Base-by-base conservation (phyloP, 306 rosid species). In the Clitoria ternatea region DNA sequence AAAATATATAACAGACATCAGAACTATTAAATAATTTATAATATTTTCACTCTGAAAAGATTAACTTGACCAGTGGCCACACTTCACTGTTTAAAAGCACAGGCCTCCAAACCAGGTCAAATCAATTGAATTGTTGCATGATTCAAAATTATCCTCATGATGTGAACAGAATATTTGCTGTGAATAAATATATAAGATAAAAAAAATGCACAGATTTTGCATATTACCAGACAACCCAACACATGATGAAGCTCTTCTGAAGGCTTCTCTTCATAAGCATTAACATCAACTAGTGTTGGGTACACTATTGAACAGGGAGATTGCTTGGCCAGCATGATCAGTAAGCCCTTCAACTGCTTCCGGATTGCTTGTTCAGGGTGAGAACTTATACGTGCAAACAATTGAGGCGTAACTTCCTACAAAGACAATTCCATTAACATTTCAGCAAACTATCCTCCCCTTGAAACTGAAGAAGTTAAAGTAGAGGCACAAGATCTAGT, bases 281-380 rank as follows among this genome's bases (percentile, higher is more conserved):
- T 87, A 53, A 85, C 91, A 72, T 92, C 93, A 80, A 90, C 98
- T 22, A 92, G 85, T 24, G 97, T 85, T 36, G 98, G 98, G 85
- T 90, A 92, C 54, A 92, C 96, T 72, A 92, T 79, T 40, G 98
- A 86, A 79, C 84, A 90, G 19, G 98, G 98, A 83, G 98, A 92
- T 69, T 84, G 89, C 80, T 86, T 92, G 72, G 98, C 98, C 80
- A 92, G 80, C 97, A 86, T 75, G 79, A 88, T 86, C 81, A 92
- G 72, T 77, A 92, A 90, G 74, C 93, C 91, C 84, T 92, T 97
- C 85, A 92, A 76, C 85, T 86, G 96, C 84, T 85, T 85, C 77
- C 98, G 90, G 26, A 90, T 83, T 76, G 77, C 88, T 83, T 83
- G 81, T 83, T 90, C 98, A 12, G 95, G 97, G 84, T 92, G 97